Conservation (phyloP, 1,139 yeast genomes). For the Lodderomyces metapsilosis region DNA sequence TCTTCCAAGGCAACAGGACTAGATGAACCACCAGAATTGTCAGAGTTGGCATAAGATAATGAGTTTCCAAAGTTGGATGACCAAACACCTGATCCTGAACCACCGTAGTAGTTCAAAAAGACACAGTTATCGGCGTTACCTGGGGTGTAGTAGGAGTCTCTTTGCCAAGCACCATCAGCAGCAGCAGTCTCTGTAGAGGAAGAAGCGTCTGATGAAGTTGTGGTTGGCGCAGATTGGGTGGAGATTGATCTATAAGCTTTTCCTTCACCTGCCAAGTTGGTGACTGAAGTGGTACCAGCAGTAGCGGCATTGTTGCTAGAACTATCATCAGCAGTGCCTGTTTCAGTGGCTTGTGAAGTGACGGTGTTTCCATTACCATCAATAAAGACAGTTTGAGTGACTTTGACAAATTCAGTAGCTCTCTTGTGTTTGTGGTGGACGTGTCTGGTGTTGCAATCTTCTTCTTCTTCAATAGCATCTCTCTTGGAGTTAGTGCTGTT, state of each 20-base stretch:
- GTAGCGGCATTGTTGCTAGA: too few species aligned
- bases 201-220: slow-evolving; percentile 28
- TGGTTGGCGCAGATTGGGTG: slow-evolving; percentile 21
- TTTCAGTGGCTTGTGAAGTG: slow-evolving; percentile 27
- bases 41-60: slow-evolving; percentile 73
- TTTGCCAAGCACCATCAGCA: slow-evolving; percentile 62
- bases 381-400: slow-evolving; percentile 72
- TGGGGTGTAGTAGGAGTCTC: slow-evolving; percentile 72
- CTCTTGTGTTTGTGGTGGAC: slow-evolving; percentile 65
- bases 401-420: slow-evolving; percentile 62
- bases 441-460: slow-evolving; percentile 42
- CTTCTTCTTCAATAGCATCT: slow-evolving; percentile 21
- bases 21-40: slow-evolving; percentile 71
- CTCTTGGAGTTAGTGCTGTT: slow-evolving; percentile 29
- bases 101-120: slow-evolving; percentile 86
- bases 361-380: slow-evolving; percentile 54
- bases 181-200: slow-evolving; percentile 30
- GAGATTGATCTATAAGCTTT: slow-evolving; percentile 21
- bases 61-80: slow-evolving; percentile 88
- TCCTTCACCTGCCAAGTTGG: slow-evolving; percentile 7
- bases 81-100: slow-evolving; percentile 81
- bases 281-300: slow-evolving; percentile 39
- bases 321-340: slow-evolving; percentile 22
- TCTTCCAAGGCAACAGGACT: slow-evolving; percentile 53
- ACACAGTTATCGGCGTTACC: slow-evolving; percentile 60